Evolutionary conservation across 371 early-diverging fungal species (phyloP), one percentile per base, ranked within the genome.

Genomic region (Vairimorpha necatrix): DNA sequence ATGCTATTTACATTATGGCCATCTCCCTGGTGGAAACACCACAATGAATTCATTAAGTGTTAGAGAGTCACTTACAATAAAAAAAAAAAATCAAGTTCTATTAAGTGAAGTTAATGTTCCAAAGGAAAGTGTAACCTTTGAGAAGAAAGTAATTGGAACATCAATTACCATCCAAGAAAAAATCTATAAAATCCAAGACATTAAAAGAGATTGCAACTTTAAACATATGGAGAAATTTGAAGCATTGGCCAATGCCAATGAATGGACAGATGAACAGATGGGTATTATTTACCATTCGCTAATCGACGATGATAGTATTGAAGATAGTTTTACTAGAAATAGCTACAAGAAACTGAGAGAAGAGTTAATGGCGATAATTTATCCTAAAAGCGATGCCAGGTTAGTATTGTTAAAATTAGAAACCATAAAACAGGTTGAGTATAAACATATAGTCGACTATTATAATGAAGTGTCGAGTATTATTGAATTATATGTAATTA

Each of bases 181-280:
- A 11, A 42, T 16, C 42, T 16, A 42, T 42, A 53, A 20, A 53
- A 53, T 53, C 13, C 13, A 39, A 56, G 47, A 70, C 32, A 28
- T 30, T 26, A 60, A 66, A n/a, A 20, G 53, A 32, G 73, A 77
- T n/a, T 74, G 39, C 22, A 63, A 22, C 30, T n/a, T 18, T 11
- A 24, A 9, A 16, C 16, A 42, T 38, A 18, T 63, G 63, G 30
- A 63, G n/a, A 6, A 20, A 18, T 34, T 63, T 16, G 54, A 63
- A 38, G 22, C 20, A 53, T 24, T 53, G 13, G 6, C 53, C 22
- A 53, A n/a, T n/a, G 22, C 4, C 9, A 53, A 53, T 20, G 53
- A 6, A 53, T 53, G 53, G 53, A n/a, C 6, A 6, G 53, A 53
- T 53, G 16, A 7, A 16, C 42, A 42, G 42, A 42, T 11, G 11